phyloP scores from a whole-genome alignment of 2,329 filamentous ascomycete genomes.

The Raffaelea albimanens region DNA sequence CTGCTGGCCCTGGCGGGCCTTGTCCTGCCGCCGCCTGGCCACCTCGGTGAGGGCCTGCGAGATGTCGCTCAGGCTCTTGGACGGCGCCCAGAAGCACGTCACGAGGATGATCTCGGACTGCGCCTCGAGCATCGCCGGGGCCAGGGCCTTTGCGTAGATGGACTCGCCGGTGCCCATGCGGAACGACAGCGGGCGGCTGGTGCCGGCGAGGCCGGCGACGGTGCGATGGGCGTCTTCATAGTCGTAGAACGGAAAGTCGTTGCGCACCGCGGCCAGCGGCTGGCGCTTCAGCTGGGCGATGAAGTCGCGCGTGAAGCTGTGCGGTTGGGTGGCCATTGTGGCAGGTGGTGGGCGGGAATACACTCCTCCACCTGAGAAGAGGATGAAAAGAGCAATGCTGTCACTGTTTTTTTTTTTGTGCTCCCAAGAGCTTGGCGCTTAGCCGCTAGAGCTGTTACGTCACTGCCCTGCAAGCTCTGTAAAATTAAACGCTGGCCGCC shows the following conservation, averaged over 20 bases:
- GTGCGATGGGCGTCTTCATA: conserved; percentile 23
- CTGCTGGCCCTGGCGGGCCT: conserved; percentile 12
- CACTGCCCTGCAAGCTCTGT: too few relatives aligned
- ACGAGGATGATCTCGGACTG: conserved; percentile 13
- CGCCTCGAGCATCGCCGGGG: conserved; percentile 46
- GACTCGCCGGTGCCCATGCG: conserved; percentile 48
- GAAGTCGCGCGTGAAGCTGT: conserved; percentile 15
- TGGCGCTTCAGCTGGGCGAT: conserved; percentile 12
- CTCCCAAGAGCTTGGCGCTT: too few relatives aligned
- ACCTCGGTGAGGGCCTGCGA: conserved; percentile 48
- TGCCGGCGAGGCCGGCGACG: conserved; percentile 30
- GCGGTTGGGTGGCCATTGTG: not conserved
- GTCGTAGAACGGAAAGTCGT: conserved; percentile 41
- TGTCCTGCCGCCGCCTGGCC: conserved; percentile 36
- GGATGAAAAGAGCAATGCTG: too few relatives aligned
- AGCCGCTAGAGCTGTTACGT: too few relatives aligned
- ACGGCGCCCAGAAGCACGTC: conserved; percentile 34
- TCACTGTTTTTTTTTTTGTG: too few relatives aligned
- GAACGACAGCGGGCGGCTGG: conserved; percentile 37
- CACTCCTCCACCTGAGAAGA: not conserved
- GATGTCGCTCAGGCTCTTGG: conserved; percentile 49
- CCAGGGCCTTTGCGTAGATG: conserved; percentile 43
- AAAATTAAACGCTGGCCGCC: too few relatives aligned
- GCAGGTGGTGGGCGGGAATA: not conserved
- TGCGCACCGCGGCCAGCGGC: not conserved